A percentile compares a stretch with the other conserved stretches of the same genome.
Evolutionary conservation across 129 eudicot species (phyloP).

Genomic region (Tanacetum coccineum): DNA sequence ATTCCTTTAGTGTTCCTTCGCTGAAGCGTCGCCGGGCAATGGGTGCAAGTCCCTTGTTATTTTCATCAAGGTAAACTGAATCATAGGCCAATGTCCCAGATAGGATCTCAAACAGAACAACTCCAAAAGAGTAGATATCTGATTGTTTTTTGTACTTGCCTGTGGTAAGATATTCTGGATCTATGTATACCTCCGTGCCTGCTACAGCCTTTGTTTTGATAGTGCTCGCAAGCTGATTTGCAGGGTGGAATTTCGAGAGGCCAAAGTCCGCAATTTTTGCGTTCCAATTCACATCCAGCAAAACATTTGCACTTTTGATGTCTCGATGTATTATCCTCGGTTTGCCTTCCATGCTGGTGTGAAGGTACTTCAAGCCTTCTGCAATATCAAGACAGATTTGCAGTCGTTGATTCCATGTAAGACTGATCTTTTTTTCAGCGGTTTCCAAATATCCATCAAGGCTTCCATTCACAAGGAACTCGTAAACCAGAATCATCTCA

Average conservation of each 20-base stretch:
- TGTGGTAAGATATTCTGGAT: background rate
- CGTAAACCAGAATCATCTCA: conserved; percentile 12
- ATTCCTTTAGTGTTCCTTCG: background rate
- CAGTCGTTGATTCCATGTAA: background rate
- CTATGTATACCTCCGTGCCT: background rate
- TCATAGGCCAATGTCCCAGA: conserved; percentile 12
- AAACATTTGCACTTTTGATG: background rate
- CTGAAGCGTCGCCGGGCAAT: conserved; percentile 2
- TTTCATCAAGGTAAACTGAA: background rate
- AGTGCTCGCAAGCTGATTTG: background rate
- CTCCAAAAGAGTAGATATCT: conserved; percentile 7
- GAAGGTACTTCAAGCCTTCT: background rate
- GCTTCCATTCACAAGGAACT: background rate
- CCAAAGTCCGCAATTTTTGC: conserved; percentile 19
- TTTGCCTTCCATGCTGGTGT: background rate
- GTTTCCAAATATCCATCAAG: background rate
- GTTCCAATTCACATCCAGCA: conserved; percentile 7
- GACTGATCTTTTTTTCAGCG: background rate
- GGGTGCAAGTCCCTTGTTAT: background rate
- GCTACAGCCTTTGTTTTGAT: background rate
- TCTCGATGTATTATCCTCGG: conserved; percentile 3
- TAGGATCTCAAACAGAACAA: conserved; percentile 5
- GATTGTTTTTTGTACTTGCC: background rate
- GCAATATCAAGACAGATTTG: conserved; percentile 15
- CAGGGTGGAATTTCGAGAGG: conserved; percentile 9